Evolutionary conservation across 768 basidiomycete species (phyloP), one percentile per base, ranked within the genome.

Genomic region (Tephrocybe rancida): DNA sequence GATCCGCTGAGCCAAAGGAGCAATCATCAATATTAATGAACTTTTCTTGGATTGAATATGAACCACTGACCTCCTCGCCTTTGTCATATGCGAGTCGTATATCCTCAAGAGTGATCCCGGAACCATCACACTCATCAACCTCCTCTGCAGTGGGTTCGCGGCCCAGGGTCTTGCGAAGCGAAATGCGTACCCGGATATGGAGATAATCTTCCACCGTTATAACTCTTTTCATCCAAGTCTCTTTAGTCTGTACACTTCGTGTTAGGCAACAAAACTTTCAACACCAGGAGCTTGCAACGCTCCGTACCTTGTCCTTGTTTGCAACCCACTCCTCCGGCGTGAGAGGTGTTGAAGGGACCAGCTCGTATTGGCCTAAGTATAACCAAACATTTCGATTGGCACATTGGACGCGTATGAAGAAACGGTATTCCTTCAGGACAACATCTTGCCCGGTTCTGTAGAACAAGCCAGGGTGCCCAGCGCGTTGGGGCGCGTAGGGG

Each of bases 391-490:
- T 38, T n/a, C n/a, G n/a, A n/a, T n/a, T n/a, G n/a, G n/a, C 30
- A 4, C 45, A 3, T n/a, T 19, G 13, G 5, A 56, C 8, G 8
- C 44, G 26, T 16, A 38, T 18, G 25, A 56, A 27, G 8, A 56
- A 22, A 19, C 51, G 46, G 13, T 32, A 22, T 19, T 19, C 18
- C n/a, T 52, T 46, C 6, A 21, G 16, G 21, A 44, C 41, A 2
- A 19, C 32, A 22, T 56, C 14, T 26, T 35, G 25, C 5, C 37
- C 48, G 16, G 42, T 21, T n/a, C 35, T 44, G 27, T 74, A 72
- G 43, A 57, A 70, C 3, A 77, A 51, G 0, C 74, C 74, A 1
- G 66, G 67, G 0, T 64, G 62, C 0, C 73, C 73, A 0, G 73
- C 67, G 13, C 66, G 25, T 49, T 69, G 55, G 1, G 73, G 74